Percentiles rank a stretch among this genome's conserved stretches.
phyloP scores from a whole-genome alignment of 768 basidiomycete genomes.

The Suillus decipiens region DNA sequence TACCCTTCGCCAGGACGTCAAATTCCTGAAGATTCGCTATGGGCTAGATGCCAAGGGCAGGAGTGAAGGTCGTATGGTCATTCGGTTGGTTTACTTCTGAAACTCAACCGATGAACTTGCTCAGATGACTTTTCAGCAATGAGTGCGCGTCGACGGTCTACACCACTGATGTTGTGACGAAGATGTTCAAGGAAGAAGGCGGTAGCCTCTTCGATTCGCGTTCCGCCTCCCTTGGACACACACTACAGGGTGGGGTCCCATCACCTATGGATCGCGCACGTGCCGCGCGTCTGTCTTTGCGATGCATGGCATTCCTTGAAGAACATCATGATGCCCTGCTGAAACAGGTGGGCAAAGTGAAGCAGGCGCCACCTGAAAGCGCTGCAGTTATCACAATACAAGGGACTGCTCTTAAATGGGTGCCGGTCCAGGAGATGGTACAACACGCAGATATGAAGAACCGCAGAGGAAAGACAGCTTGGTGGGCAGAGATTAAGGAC shows the following conservation, averaged over 20 bases:
- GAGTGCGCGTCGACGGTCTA: conserved; percentile 88
- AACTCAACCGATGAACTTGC: background rate
- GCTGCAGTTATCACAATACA: conserved; percentile 94
- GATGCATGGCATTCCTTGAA: conserved; percentile 95
- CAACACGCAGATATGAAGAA: conserved; percentile 89
- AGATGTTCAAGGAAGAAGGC: conserved; percentile 97
- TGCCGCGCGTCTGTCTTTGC: conserved; percentile 84
- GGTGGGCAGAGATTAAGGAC: conserved; percentile 75
- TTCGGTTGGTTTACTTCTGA: conserved; percentile 57
- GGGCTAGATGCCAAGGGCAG: conserved; percentile 83
- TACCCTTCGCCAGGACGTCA: conserved; percentile 78
- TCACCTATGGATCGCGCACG: conserved; percentile 93
- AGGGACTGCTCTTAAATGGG: conserved; percentile 76
- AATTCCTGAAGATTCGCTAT: conserved; percentile 86
- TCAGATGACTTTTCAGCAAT: conserved; percentile 50
- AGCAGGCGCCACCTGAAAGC: conserved; percentile 59
- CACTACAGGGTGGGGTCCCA: conserved; percentile 93
- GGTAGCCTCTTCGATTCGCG: conserved; percentile 89
- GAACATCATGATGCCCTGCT: conserved; percentile 63
- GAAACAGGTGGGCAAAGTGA: conserved; percentile 50
- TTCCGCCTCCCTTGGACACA: conserved; percentile 95
- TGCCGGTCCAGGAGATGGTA: conserved; percentile 82
- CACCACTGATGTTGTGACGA: conserved; percentile 87
- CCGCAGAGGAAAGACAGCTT: conserved; percentile 72
- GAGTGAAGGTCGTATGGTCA: conserved; percentile 90